Evolutionary conservation across 2,329 filamentous ascomycete genomes (phyloP), one percentile per base, ranked within the genome.

Genomic region (Fusarium xylarioides): DNA sequence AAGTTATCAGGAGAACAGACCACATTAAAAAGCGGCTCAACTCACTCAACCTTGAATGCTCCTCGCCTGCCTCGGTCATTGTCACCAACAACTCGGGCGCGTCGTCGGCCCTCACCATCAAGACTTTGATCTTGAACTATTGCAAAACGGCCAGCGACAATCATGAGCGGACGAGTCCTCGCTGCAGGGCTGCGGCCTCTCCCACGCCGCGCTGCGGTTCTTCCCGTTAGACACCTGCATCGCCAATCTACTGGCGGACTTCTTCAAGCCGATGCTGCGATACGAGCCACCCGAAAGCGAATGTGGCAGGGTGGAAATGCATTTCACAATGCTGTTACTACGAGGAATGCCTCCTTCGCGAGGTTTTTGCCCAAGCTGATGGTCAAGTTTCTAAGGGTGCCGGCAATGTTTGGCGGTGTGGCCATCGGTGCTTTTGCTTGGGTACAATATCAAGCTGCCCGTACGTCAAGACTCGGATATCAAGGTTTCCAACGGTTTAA

Each of bases 361-460:
- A 86, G 90, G 54, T 86, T 91, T 68, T 85, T 99, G 37, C 97
- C 97, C 4, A 95, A 94, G 80, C 87, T 99, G 56, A 91, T 96
- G n/a, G 83, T 96, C 79, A 99, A 98, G 85, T 92, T 99, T 76
- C 88, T 91, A 40, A 91, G 95, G 63, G 86, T 97, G 61, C 96
- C 96, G 26, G 96, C 96, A 65, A 92, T 98, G 85, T 95, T 97
- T 78, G 96, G 95, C 46, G 95, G 94, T 46, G 89, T 95, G 52
- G 93, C 95, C 79, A 89, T 99, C 74, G 95, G 94, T 19, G 93
- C 93, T 6, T 85, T 97, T 66, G 95, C 95, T 32, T 99, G 97
- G 88, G 85, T 99, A 54, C 96, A 99, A 81, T 98, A 99, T 81
- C 96, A 99, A 83, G 95, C 96, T 71, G 91, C 92, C 63, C 93